Evolutionary conservation across 208 protist species (phyloP), one percentile per base, ranked within the genome.

Genomic region (Blechomonas ayalai): DNA sequence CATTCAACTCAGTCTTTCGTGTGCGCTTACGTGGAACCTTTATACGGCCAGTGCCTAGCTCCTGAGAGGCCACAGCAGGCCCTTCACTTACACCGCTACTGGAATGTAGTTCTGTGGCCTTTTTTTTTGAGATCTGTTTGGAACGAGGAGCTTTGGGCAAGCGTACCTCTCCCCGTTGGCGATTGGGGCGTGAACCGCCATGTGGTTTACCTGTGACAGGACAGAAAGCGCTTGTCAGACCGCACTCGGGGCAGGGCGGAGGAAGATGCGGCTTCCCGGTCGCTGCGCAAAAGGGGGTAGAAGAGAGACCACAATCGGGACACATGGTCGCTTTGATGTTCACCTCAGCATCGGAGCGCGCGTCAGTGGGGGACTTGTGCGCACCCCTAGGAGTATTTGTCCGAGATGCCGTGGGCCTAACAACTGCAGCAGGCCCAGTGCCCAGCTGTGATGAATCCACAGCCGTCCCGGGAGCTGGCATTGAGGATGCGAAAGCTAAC

Each of bases 131-230:
- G n/a, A n/a, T n/a, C n/a, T n/a, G n/a, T n/a, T n/a, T n/a, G n/a
- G n/a, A n/a, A n/a, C n/a, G n/a, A n/a, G 37, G 27, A 9, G 33
- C 23, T 3, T 55, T 45, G 2, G 71, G 71, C 26, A 79, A 43
- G 41, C 65, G 64, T 41, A 79, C 71, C 46, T 79, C 71, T 0
- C 71, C 71, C 6, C 71, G 55, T 38, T 62, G 51, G 1, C 72
- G 59, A 26, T 64, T 59, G 45, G 33, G 32, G 18, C 69, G 57
- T 18, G 54, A 55, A 10, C 51, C 50, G 6, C 15, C 25, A 41
- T 90, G 82, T 23, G 69, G 60, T 34, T 75, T 51, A 26, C 82
- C 82, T 1, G 73, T 76, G 27, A 74, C 48, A 6, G 76, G 70
- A 43, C 82, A 91, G 59, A 84, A 91, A 26, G 73, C 58, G 10